Evolutionary conservation across 1,284 basidiomycete species (phyloP).

Genomic region (Puccinia hordei): DNA sequence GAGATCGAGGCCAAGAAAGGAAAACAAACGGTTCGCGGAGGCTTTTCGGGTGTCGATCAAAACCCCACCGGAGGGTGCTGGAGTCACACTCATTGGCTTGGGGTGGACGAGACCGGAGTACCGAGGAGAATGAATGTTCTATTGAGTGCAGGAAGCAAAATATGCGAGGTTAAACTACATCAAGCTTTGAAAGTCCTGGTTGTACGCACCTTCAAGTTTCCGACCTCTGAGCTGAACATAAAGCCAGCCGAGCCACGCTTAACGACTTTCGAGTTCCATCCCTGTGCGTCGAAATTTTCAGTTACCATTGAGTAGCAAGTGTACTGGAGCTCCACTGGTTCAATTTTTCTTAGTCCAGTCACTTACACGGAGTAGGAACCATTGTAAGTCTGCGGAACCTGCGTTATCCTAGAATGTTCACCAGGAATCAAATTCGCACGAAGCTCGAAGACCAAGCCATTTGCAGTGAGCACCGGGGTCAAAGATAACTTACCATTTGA

Average conservation of each 20-base stretch:
- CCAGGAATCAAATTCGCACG: background rate
- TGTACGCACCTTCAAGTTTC: constrained; percentile 61
- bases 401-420: constrained; percentile 33
- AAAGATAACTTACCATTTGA: background rate
- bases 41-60: constrained; percentile 38
- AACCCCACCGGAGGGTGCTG: constrained; percentile 37
- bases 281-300: constrained; percentile 61
- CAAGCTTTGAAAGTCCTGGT: background rate
- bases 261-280: constrained; percentile 80
- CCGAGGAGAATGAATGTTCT: constrained; percentile 82
- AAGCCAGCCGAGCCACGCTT: constrained; percentile 63
- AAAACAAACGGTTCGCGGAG: constrained; percentile 28
- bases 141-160: constrained; percentile 49
- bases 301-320: background rate
- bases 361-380: constrained; percentile 83
- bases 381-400: constrained; percentile 75
- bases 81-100: constrained; percentile 62
- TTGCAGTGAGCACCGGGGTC: background rate
- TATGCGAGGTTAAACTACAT: constrained; percentile 66
- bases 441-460: background rate
- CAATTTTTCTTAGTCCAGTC: background rate
- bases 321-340: background rate
- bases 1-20: background rate
- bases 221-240: constrained; percentile 63
- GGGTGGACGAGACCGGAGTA: constrained; percentile 82